These are phyloP conservation scores for Pichia sp. DNA, from an alignment of 1,139 yeast species.

Conservation along the genomic window DNA sequence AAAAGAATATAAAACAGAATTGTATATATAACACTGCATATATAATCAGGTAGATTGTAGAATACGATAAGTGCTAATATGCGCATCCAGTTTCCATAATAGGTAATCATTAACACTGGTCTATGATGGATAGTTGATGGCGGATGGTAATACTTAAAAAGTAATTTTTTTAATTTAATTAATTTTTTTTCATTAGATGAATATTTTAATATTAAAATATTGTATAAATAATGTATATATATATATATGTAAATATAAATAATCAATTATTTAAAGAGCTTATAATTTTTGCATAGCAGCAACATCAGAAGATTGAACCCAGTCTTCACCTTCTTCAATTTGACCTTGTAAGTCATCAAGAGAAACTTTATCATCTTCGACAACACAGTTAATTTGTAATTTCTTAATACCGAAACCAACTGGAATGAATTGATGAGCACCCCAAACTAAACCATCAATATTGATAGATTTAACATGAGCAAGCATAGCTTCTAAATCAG, in stretches of 20 bases:
- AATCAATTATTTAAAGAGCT: constrained; percentile 25
- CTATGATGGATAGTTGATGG: no score
- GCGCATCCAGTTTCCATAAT: no score
- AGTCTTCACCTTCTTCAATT: constrained; percentile 96
- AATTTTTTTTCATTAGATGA: no score
- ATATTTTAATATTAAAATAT: no score
- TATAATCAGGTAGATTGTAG: no score
- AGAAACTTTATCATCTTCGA: constrained; percentile 95
- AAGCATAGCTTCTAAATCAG: constrained; percentile 82
- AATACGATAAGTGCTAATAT: no score
- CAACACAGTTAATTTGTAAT: constrained; percentile 96
- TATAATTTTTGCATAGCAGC: constrained; percentile 98
- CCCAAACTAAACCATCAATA: constrained; percentile 95
- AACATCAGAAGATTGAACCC: constrained; percentile 96
- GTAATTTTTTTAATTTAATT: no score
- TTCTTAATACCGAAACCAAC: constrained; percentile 99
- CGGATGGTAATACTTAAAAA: no score
- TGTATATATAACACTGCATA: no score
- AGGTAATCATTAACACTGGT: no score
- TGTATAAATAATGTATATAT: no score
- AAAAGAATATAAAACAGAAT: no score
- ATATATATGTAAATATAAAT: background rate
- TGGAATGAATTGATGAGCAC: constrained; percentile 94
- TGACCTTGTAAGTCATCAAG: constrained; percentile 78
- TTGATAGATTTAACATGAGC: constrained; percentile 79